Evolutionary conservation across 805 yeast genomes (phyloP).

Genomic region (Isabelozyma rhagii): DNA sequence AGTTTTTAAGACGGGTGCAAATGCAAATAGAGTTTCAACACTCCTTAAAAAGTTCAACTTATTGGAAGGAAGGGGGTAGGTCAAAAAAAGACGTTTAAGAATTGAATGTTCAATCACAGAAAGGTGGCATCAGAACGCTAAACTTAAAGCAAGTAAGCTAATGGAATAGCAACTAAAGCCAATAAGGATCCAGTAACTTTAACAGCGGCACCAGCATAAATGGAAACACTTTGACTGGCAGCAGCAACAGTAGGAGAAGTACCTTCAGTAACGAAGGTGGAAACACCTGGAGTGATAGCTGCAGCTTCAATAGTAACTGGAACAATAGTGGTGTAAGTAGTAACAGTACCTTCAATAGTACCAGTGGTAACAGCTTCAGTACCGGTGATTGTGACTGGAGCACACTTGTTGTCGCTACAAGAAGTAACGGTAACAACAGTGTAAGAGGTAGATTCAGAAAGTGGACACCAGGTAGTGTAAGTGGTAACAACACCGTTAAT

Average conservation of each 20-base stretch:
- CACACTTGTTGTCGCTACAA: background rate
- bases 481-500: slow-evolving; percentile 1
- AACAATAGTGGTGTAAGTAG: slow-evolving; percentile 7
- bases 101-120: background rate
- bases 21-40: background rate
- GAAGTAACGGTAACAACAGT: slow-evolving; percentile 1
- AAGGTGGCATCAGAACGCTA: background rate
- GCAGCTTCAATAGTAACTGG: slow-evolving; percentile 12
- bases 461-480: slow-evolving; percentile 25
- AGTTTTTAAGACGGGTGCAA: background rate
- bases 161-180: slow-evolving; percentile 25
- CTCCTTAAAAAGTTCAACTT: background rate
- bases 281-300: slow-evolving; percentile 8
- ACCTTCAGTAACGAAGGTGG: slow-evolving; percentile 5
- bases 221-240: slow-evolving; percentile 4
- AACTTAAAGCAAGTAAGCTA: slow-evolving; percentile 29
- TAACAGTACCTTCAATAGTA: slow-evolving; percentile 7
- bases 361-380: slow-evolving; percentile 10
- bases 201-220: slow-evolving; percentile 11
- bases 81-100: background rate
- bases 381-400: slow-evolving; percentile 2
- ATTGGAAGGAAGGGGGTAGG: background rate
- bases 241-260: slow-evolving; percentile 1
- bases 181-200: slow-evolving; percentile 19
- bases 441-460: slow-evolving; percentile 4